Evolutionary conservation across 805 yeast species (phyloP).

Genomic region (Candida stauntonica): DNA sequence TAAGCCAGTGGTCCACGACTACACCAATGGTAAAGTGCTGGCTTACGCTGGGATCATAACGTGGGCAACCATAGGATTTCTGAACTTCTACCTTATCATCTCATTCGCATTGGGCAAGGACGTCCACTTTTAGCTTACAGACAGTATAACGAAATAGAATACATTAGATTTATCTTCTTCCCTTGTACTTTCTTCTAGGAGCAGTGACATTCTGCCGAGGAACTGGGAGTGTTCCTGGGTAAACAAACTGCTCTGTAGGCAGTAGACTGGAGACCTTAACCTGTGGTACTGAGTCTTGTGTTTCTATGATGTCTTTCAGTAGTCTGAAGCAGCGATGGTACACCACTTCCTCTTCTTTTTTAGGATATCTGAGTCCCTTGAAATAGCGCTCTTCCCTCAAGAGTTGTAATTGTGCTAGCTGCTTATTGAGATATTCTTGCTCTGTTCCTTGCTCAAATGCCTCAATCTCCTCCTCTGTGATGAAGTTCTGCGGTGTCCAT

Average conservation of each 20-base stretch:
- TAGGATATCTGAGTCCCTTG: constrained; percentile 33
- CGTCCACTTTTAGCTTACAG: constrained; percentile 36
- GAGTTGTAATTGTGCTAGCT: constrained; percentile 45
- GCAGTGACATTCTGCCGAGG: constrained; percentile 27
- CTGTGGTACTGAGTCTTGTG: constrained; percentile 32
- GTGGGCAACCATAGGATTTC: constrained; percentile 67
- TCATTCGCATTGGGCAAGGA: constrained; percentile 48
- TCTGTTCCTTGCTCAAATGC: constrained; percentile 40
- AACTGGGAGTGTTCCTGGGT: constrained; percentile 77
- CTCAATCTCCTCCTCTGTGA: constrained; percentile 50
- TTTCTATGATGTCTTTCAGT: constrained; percentile 40
- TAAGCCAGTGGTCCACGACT: constrained; percentile 50
- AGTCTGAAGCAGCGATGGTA: constrained; percentile 42
- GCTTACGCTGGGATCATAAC: constrained; percentile 51
- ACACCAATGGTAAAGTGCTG: constrained; percentile 61
- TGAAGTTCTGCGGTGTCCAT: constrained; percentile 46
- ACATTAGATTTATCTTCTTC: too few species aligned
- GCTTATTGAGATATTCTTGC: constrained; percentile 37
- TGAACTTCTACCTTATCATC: constrained; percentile 65
- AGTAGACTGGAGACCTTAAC: constrained; percentile 36
- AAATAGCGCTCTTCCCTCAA: constrained; percentile 44
- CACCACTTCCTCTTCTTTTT: constrained; percentile 37
- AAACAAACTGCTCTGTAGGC: constrained; percentile 71
- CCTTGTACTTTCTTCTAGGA: constrained; percentile 18
- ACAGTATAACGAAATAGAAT: neutral